Evolutionary conservation across 371 early-diverging fungal genomes (phyloP).

Genomic region (Choanephora cucurbitarum): DNA sequence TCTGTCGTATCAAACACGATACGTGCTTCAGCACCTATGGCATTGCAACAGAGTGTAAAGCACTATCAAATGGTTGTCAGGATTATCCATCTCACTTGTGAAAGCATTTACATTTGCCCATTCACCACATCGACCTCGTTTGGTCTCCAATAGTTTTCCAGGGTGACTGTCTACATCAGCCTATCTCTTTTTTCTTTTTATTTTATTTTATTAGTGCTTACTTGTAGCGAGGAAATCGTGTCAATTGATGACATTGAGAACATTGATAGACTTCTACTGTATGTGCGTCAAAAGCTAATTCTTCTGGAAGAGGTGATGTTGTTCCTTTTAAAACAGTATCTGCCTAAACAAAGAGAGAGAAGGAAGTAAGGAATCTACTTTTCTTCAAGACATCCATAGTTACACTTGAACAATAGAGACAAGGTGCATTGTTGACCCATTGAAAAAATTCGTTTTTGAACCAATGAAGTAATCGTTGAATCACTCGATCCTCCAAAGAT

Average conservation of each 20-base stretch:
- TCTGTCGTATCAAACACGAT: conserved; percentile 64
- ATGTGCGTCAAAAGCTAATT: conserved; percentile 51
- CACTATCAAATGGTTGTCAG: too few relatives aligned
- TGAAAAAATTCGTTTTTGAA: conserved; percentile 67
- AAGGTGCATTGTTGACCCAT: conserved; percentile 69
- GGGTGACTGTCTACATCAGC: conserved; percentile 40
- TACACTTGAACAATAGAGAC: conserved; percentile 52
- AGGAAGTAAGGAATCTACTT: too few relatives aligned
- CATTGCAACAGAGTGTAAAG: conserved; percentile 65
- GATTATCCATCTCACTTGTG: too few relatives aligned
- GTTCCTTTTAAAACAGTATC: conserved; percentile 1
- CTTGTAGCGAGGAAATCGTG: conserved; percentile 78
- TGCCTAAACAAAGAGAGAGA: background rate
- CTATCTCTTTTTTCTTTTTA: background rate
- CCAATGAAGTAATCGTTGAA: conserved; percentile 54
- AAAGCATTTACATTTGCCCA: conserved; percentile 80
- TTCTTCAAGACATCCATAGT: background rate
- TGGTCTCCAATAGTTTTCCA: conserved; percentile 59
- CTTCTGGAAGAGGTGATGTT: conserved; percentile 48
- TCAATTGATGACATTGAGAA: conserved; percentile 35
- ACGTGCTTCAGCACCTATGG: conserved; percentile 68
- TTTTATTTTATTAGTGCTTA: conserved; percentile 15
- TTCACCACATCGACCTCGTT: conserved; percentile 76
- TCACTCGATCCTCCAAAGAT: conserved; percentile 35
- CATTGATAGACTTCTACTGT: conserved; percentile 66